Percentiles rank a stretch among this genome's conserved stretches.
Evolutionary conservation across 805 yeast species (phyloP).

Genomic region (Blastobotrys attinorum): DNA sequence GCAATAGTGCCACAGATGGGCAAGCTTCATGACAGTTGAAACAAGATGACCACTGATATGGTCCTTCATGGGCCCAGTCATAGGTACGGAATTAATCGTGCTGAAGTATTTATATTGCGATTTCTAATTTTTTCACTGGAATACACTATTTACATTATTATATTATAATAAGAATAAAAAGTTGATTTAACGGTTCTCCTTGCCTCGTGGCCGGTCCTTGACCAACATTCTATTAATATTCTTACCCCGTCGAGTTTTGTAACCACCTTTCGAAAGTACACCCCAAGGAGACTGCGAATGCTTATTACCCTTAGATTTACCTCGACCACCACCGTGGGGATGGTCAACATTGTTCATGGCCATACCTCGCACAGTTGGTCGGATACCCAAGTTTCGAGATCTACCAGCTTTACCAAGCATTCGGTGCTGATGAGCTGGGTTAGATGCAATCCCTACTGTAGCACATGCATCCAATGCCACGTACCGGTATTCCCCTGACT

Average conservation of each 20-base stretch:
- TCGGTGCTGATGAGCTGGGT: conserved; percentile 82
- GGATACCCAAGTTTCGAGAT: conserved; percentile 80
- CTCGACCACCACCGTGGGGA: conserved; percentile 99
- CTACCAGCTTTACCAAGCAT: conserved; percentile 97
- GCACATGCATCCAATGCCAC: conserved; percentile 84
- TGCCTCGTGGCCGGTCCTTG: conserved; percentile 85
- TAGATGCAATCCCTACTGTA: conserved; percentile 87
- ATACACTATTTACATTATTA: too few species aligned
- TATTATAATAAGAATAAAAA: not conserved
- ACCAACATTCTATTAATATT: conserved; percentile 77
- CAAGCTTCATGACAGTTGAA: too few species aligned
- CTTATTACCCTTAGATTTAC: conserved; percentile 95
- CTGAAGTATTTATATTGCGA: too few species aligned
- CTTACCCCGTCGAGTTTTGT: conserved; percentile 89
- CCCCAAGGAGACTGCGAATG: conserved; percentile 97
- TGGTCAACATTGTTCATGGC: conserved; percentile 98
- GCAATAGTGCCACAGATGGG: too few species aligned
- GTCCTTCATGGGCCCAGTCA: too few species aligned
- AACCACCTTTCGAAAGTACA: conserved; percentile 79
- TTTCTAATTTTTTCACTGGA: too few species aligned
- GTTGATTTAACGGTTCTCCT: conserved; percentile 24
- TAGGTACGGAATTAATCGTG: too few species aligned
- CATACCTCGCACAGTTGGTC: conserved; percentile 95
- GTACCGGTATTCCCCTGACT: conserved; percentile 91
- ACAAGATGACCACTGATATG: too few species aligned